These are phyloP conservation scores for Linum lewisii DNA, from an alignment of 345 rosid genomes.

Conservation along the genomic window DNA sequence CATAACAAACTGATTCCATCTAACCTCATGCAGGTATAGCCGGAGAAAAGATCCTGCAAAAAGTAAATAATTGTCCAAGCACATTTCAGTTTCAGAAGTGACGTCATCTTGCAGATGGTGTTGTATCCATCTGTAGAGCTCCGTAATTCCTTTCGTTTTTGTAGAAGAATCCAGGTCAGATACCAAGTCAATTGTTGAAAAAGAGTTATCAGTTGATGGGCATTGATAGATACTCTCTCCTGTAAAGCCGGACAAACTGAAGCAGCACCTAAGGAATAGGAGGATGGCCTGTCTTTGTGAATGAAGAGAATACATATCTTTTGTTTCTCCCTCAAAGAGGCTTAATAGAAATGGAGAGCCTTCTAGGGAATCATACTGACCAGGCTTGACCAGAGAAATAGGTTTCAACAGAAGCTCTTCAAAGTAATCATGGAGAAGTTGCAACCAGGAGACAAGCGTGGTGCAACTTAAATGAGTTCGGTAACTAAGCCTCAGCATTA, in stretches of 20 bases:
- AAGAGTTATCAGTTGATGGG: slow-evolving; percentile 14
- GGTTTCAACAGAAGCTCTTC: slow-evolving; percentile 39
- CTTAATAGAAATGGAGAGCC: slow-evolving; percentile 62
- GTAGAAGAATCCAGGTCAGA: slow-evolving; percentile 16
- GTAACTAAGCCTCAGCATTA: slow-evolving; percentile 67
- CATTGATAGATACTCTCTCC: slow-evolving; percentile 29
- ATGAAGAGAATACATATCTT: slow-evolving; percentile 28
- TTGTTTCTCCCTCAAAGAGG: slow-evolving; percentile 28
- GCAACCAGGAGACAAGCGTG: slow-evolving; percentile 53
- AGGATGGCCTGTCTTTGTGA: slow-evolving; percentile 57
- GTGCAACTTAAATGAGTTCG: slow-evolving; percentile 28
- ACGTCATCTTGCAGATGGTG: slow-evolving; percentile 27
- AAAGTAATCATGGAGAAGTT: slow-evolving; percentile 50
- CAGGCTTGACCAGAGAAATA: slow-evolving; percentile 17
- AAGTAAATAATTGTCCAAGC: slow-evolving; percentile 31
- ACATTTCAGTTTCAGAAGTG: slow-evolving; percentile 23
- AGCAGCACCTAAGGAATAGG: slow-evolving; percentile 63
- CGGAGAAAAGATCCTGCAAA: slow-evolving; percentile 56
- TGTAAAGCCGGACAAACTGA: slow-evolving; percentile 34
- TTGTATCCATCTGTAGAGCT: slow-evolving; percentile 56
- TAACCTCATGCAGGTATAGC: slow-evolving; percentile 71
- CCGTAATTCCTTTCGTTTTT: slow-evolving; percentile 39
- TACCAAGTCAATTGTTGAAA: slow-evolving; percentile 16
- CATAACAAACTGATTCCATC: slow-evolving; percentile 2
- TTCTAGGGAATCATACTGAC: slow-evolving; percentile 44